Evolutionary conservation across 192 early-diverging fungal species (phyloP).

Genomic region (Podila minutissima): DNA sequence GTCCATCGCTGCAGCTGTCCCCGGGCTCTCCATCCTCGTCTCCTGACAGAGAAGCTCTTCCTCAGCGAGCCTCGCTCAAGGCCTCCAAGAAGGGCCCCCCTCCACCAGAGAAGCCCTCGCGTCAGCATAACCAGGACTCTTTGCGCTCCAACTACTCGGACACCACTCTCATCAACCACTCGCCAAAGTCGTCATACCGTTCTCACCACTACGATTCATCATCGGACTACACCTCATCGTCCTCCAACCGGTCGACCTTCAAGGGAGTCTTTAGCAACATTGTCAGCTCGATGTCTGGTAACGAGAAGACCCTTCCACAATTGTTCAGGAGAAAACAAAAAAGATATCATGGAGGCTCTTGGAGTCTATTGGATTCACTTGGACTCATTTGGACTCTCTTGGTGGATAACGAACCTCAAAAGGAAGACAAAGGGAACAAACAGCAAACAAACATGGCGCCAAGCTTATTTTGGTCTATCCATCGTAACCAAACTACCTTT

Average conservation of each 20-base stretch:
- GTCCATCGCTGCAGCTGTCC: slow-evolving; percentile 36
- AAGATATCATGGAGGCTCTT: no score
- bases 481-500: not conserved
- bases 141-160: slow-evolving; percentile 32
- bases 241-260: slow-evolving; percentile 55
- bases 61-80: slow-evolving; percentile 17
- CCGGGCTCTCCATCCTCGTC: slow-evolving; percentile 26
- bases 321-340: not conserved
- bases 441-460: no score
- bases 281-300: slow-evolving; percentile 61
- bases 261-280: slow-evolving; percentile 67
- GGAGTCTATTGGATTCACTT: no score
- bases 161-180: slow-evolving; percentile 27
- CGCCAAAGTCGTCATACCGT: slow-evolving; percentile 39
- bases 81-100: slow-evolving; percentile 47
- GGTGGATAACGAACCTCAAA: no score
- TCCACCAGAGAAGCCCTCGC: slow-evolving; percentile 43
- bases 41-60: slow-evolving; percentile 11
- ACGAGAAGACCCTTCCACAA: not conserved
- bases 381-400: no score
- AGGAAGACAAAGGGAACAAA: no score
- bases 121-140: slow-evolving; percentile 39
- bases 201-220: slow-evolving; percentile 40
- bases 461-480: no score
- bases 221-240: slow-evolving; percentile 26